Base-by-base conservation (phyloP, 495 filamentous ascomycete genomes). In the Schizothecium vesticola region DNA sequence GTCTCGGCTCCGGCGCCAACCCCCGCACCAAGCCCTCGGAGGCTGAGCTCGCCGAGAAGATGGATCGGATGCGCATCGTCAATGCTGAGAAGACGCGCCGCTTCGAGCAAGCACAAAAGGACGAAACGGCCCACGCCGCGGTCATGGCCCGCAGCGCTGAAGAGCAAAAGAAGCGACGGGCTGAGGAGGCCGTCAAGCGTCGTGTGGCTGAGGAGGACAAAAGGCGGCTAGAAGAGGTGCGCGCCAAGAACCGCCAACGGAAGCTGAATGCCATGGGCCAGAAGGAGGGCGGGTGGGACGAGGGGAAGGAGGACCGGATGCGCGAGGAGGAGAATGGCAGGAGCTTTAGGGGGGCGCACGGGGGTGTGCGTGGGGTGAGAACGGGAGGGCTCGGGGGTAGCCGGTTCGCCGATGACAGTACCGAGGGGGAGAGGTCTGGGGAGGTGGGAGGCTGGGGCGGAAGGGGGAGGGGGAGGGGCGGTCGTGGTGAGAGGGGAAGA, bases 11-110 rank as follows among this genome's bases (percentile, higher is more conserved):
- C 3, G 82, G 82, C 64, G 81, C 76, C 7, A 83, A 82, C 73
- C 81, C 82, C 24, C 80, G 81, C 63, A 78, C 78, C 11, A 87
- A 87, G 71, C 82, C 84, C 9, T 86, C 84, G 19, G 83, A 86
- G 1, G 72, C 79, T 6, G 83, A 87, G 73, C 77, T 86, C 13
- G 75, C 80, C 1, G 80, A 77, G 56, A 84, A 84, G 71, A 83
- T 86, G 80, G 80, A 82, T 66, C 69, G 78, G 67, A 84, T 83
- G 78, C 83, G 82, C 19, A 74, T 85, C 24, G 71, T 83, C 7
- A 73, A 78, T 1, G 77, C 78, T 22, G 80, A 82, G 55, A 82
- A 82, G 72, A 80, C 80, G 66, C 81, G 81, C 36, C 81, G 78
- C 16, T 84, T 83, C 64, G 82, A 85, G 67, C 77, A 81, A 63